Percentiles rank a stretch among this genome's conserved stretches.
Conservation (phyloP, 768 basidiomycete species). For the Leucogyrophana mollusca region DNA sequence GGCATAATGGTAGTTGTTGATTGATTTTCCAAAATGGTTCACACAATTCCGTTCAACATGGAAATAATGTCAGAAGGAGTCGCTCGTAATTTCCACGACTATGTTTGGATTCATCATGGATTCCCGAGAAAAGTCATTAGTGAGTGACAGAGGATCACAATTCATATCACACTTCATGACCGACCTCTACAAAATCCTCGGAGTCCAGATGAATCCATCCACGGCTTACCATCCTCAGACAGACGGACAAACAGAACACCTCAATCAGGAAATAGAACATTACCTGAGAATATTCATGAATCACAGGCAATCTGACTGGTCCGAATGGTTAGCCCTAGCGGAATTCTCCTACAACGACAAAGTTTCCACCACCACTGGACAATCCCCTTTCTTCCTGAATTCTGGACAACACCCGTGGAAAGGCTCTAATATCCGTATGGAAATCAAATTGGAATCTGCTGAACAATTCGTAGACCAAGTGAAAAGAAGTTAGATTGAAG, state of each 20-base stretch:
- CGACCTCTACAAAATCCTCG: slow-evolving; percentile 26
- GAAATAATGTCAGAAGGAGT: slow-evolving; percentile 16
- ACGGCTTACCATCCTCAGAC: slow-evolving; percentile 46
- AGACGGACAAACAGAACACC: slow-evolving; percentile 39
- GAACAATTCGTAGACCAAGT: slow-evolving; percentile 16
- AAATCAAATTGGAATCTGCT: slow-evolving; percentile 8
- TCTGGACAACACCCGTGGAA: slow-evolving; percentile 19
- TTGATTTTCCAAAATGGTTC: slow-evolving; percentile 11
- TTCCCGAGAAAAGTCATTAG: slow-evolving; percentile 23
- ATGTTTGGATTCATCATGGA: slow-evolving; percentile 27
- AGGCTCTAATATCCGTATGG: background rate
- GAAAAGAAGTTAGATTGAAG: slow-evolving; percentile 13
- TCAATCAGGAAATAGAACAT: slow-evolving; percentile 40
- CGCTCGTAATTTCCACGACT: slow-evolving; percentile 15
- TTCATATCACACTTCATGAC: slow-evolving; percentile 33
- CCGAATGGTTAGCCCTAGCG: slow-evolving; percentile 26
- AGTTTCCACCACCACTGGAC: slow-evolving; percentile 21
- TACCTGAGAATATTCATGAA: slow-evolving; percentile 35
- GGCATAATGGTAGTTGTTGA: slow-evolving; percentile 11
- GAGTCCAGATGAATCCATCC: slow-evolving; percentile 30
- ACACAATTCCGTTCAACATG: slow-evolving; percentile 14
- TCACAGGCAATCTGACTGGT: slow-evolving; percentile 35
- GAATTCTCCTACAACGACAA: slow-evolving; percentile 35
- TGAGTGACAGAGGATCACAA: slow-evolving; percentile 26
- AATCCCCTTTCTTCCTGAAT: slow-evolving; percentile 32